These are phyloP conservation scores for Scutellaria barbata DNA, from an alignment of 257 asterid genomes.

Conservation along the genomic window DNA sequence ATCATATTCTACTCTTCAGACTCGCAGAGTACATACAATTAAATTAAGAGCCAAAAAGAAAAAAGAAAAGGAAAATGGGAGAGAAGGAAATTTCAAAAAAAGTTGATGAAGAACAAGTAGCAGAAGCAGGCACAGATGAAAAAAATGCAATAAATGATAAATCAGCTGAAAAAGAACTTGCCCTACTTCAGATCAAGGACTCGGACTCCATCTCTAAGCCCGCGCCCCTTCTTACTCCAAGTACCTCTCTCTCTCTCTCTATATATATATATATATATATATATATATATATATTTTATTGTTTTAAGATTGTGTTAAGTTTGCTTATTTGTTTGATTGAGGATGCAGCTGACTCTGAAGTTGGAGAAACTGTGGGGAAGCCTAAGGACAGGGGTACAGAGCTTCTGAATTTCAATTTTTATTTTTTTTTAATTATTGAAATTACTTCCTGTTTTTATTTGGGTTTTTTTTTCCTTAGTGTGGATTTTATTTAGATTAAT, in stretches of 20 bases:
- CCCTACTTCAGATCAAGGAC: no score
- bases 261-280: neutral
- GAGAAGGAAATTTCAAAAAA: constrained; percentile 22
- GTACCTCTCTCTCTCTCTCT: constrained; percentile 24
- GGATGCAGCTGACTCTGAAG: constrained; percentile 31
- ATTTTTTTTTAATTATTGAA: neutral
- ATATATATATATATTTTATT: neutral
- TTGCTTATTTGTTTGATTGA: constrained; percentile 3
- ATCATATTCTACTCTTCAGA: neutral
- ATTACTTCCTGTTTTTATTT: neutral
- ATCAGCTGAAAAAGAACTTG: no score
- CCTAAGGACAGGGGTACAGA: constrained; percentile 41
- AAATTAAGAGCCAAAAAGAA: neutral
- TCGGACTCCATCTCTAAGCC: constrained; percentile 26
- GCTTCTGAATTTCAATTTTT: neutral
- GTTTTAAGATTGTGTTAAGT: no score
- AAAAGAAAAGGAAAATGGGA: constrained; percentile 28
- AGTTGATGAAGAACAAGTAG: constrained; percentile 13
- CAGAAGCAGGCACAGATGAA: neutral
- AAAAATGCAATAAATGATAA: no score
- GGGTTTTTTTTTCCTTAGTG: neutral
- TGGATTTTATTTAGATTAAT: no score
- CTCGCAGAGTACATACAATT: neutral
- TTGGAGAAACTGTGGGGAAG: constrained; percentile 18
- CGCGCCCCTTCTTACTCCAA: neutral